Percentiles rank a stretch among this genome's conserved stretches.
Conservation (phyloP, 352 stramenopile genomes). For the Aphanomyces stellatus region DNA sequence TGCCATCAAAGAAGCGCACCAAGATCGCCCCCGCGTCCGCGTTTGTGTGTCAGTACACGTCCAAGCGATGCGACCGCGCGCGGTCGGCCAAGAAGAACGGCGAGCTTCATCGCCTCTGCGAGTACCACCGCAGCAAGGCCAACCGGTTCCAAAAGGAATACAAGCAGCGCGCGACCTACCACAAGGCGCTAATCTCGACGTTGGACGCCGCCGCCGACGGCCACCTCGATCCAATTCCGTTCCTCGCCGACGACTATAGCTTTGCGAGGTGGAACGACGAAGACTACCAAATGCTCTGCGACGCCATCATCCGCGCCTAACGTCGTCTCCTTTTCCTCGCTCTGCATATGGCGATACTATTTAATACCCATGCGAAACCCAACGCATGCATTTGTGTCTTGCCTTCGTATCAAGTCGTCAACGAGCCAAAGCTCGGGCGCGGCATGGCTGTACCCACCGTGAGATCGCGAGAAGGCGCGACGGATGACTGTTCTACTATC, state of each 20-base stretch:
- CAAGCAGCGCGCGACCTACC: neutral
- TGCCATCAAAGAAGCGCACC: neutral
- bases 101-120: slow-evolving; percentile 57
- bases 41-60: slow-evolving; percentile 47
- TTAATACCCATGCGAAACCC: too few relatives aligned
- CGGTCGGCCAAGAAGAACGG: slow-evolving; percentile 60
- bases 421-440: too few relatives aligned
- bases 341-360: too few relatives aligned
- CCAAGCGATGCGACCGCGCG: slow-evolving; percentile 48
- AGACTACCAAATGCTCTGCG: neutral
- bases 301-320: neutral
- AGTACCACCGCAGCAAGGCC: slow-evolving; percentile 53
- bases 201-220: neutral
- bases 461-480: too few relatives aligned
- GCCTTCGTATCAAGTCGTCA: too few relatives aligned
- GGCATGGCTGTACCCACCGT: too few relatives aligned
- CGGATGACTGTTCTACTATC: too few relatives aligned
- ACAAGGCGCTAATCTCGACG: neutral
- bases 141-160: slow-evolving; percentile 59
- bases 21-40: neutral
- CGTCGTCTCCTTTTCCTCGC: neutral
- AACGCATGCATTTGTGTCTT: neutral
- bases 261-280: neutral
- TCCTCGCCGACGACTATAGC: neutral
- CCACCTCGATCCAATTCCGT: neutral